These are phyloP conservation scores for Patellaria atrata DNA, from an alignment of 495 filamentous ascomycete species.

Conservation along the genomic window DNA sequence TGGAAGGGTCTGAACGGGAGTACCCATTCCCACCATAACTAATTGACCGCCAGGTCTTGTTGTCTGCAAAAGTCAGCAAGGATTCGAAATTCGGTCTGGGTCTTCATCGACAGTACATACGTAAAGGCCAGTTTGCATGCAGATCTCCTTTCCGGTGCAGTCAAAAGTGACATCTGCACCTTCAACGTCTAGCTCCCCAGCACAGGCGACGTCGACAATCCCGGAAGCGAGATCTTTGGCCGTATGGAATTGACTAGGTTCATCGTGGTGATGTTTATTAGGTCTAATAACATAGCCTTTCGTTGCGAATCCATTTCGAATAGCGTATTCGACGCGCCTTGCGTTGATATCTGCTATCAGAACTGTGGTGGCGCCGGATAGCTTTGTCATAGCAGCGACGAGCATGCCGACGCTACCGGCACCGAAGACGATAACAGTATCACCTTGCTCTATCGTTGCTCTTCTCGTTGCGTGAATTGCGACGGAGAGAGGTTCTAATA, in stretches of 20 bases:
- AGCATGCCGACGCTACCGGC: slow-evolving; percentile 23
- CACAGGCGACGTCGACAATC: slow-evolving; percentile 15
- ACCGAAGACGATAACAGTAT: slow-evolving; percentile 23
- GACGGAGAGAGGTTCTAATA: slow-evolving; percentile 22
- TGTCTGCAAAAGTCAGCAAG: slow-evolving; percentile 7
- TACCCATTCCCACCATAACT: slow-evolving; percentile 25
- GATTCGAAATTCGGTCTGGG: background rate
- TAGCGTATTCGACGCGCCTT: slow-evolving; percentile 21
- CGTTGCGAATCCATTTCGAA: slow-evolving; percentile 19
- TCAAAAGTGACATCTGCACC: slow-evolving; percentile 24
- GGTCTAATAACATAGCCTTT: slow-evolving; percentile 19
- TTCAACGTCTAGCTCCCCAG: slow-evolving; percentile 18
- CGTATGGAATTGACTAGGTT: slow-evolving; percentile 12
- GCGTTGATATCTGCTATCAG: slow-evolving; percentile 23
- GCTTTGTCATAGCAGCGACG: slow-evolving; percentile 22
- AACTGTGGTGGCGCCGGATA: slow-evolving; percentile 20
- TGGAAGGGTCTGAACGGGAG: slow-evolving; percentile 23
- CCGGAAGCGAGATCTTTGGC: slow-evolving; percentile 19
- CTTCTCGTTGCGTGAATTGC: slow-evolving; percentile 22
- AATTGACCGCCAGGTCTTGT: slow-evolving; percentile 23
- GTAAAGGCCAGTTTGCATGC: slow-evolving; percentile 23
- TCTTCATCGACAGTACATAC: slow-evolving; percentile 11
- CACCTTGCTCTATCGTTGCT: slow-evolving; percentile 20
- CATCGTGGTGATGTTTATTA: slow-evolving; percentile 13
- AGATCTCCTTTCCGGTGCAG: slow-evolving; percentile 24